Base-by-base conservation (phyloP, 805 yeast genomes). In the Candida incommunis region DNA sequence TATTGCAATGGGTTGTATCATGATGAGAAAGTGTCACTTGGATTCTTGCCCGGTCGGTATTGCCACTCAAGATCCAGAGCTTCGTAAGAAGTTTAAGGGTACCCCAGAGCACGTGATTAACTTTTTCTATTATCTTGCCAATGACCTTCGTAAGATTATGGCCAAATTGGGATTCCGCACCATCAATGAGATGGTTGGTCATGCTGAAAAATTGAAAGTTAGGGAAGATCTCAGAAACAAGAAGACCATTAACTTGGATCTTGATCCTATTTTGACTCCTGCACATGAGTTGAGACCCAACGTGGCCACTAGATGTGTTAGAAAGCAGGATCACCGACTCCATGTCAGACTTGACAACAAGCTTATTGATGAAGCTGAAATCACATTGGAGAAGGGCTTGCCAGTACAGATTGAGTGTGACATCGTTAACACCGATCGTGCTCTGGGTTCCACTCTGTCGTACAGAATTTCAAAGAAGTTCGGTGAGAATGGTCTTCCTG, bases 61-160 rank as follows among this genome's bases (percentile, higher is more conserved):
- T 69, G 98, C 98, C 41, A 90, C 98, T 24, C 98, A 92, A 67
- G 97, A 90, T 64, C 96, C 96, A 18, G 85, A 79, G 53, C 73
- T 90, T 54, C 78, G 98, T 67, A 76, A 76, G 67, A 92, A 90
- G 66, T 90, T 90, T 68, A 72, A 76, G 58, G 98, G 98, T 60
- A 88, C 96, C 43, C 98, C 98, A 44, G 98, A 90, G 68, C 96
- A 90, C 61, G 97, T 90, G 48, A 88, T 90, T 66, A 90, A 90
- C 73, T 92, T 90, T 74, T 92, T 92, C 75, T 90, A 82, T 71
- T 92, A 88, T 68, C 72, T 90, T 62, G 80, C 96, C 46, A 85
- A 87, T 57, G 98, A 90, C 67, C 76, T 92, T 60, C 77, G 98
- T 61, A 75, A 72, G 48, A 81, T 84, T 57, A 90, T 90, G 98